Conservation (phyloP, 805 yeast genomes). For the Zygoascus tannicola region DNA sequence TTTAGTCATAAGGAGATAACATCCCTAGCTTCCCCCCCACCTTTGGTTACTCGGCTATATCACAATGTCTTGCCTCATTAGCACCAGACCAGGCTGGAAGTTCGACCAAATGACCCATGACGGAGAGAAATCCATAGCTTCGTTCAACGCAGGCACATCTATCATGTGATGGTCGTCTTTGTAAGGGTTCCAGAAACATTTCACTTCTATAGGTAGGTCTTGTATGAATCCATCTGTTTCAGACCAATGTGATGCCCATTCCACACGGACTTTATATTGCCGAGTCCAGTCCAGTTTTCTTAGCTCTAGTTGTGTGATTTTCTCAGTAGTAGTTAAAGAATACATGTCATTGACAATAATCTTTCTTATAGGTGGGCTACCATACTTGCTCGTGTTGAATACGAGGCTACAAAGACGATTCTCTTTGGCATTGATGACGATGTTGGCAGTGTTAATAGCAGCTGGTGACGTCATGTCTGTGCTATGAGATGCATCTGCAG, state of each 20-base stretch:
- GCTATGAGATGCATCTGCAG: not conserved
- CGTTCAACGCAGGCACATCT: constrained; percentile 64
- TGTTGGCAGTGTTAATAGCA: constrained; percentile 40
- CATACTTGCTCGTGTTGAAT: constrained; percentile 40
- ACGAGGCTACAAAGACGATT: constrained; percentile 56
- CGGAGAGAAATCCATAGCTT: constrained; percentile 60
- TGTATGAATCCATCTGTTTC: constrained; percentile 1
- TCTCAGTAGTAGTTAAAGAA: not conserved
- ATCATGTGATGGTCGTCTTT: not conserved
- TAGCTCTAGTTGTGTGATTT: constrained; percentile 26
- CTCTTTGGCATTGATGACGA: constrained; percentile 47
- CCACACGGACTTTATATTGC: constrained; percentile 34
- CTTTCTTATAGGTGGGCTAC: constrained; percentile 50
- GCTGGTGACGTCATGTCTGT: not conserved
- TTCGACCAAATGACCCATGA: constrained; percentile 57
- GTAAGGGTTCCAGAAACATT: constrained; percentile 1
- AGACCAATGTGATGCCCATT: constrained; percentile 10
- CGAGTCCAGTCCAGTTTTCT: constrained; percentile 57
- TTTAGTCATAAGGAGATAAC: too few relatives aligned
- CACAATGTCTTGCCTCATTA: constrained; percentile 26
- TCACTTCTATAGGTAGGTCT: not conserved
- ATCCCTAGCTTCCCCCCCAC: too few relatives aligned
- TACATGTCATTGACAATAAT: not conserved
- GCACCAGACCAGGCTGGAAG: constrained; percentile 53
- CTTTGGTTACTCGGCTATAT: too few relatives aligned